Evolutionary conservation across 2,329 filamentous ascomycete genomes (phyloP).

Genomic region (Emydomyces testavorans): DNA sequence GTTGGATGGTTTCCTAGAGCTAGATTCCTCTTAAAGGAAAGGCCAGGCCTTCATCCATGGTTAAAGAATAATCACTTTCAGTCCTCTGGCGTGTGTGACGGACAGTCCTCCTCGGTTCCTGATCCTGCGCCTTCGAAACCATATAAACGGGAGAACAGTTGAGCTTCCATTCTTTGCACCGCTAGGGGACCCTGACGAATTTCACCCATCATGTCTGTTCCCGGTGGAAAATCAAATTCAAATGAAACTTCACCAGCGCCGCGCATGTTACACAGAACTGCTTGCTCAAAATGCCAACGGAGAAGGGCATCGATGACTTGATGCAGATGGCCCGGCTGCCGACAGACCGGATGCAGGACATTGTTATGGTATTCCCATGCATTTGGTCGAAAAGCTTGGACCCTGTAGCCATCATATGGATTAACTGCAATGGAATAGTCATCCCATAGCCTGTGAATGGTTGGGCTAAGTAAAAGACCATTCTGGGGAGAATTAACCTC

Average conservation of each 20-base stretch:
- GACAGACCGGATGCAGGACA: not conserved
- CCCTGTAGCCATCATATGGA: slow-evolving; percentile 19
- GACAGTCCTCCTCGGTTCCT: too few relatives aligned
- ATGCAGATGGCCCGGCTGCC: not conserved
- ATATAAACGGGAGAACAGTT: not conserved
- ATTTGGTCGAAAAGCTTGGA: slow-evolving; percentile 20
- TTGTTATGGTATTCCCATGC: not conserved
- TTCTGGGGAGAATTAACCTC: slow-evolving; percentile 23
- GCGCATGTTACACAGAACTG: slow-evolving; percentile 18
- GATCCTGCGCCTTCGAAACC: not conserved
- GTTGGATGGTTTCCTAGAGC: too few relatives aligned
- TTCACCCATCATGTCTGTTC: not conserved
- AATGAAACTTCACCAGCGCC: too few relatives aligned
- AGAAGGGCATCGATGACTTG: slow-evolving; percentile 11
- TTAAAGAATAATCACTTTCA: too few relatives aligned
- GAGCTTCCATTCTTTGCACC: too few relatives aligned
- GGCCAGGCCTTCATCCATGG: too few relatives aligned
- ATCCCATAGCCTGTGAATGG: slow-evolving; percentile 20
- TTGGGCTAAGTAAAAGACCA: slow-evolving; percentile 19
- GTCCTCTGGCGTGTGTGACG: too few relatives aligned
- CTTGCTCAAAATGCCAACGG: slow-evolving; percentile 20
- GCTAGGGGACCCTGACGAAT: not conserved
- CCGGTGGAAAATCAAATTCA: slow-evolving; percentile 1
- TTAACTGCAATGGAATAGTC: slow-evolving; percentile 21
- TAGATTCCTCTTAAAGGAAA: too few relatives aligned